Conservation (phyloP, 192 early-diverging fungal genomes). For the Pilobolus umbonatus region DNA sequence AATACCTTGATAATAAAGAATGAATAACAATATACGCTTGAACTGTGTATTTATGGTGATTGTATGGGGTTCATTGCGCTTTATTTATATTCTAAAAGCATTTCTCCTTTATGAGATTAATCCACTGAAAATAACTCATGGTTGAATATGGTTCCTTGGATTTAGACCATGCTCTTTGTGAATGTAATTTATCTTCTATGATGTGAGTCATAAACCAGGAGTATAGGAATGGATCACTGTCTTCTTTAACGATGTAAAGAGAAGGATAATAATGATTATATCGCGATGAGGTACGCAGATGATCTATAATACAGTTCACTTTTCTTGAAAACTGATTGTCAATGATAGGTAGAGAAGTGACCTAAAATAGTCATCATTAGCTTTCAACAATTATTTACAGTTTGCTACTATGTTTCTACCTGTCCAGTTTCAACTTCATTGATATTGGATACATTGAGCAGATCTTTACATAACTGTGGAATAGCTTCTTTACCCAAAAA, state of each 20-base stretch:
- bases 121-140: slow-evolving; percentile 5
- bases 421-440: slow-evolving; percentile 48
- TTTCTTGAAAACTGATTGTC: slow-evolving; percentile 57
- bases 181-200: slow-evolving; percentile 54
- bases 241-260: slow-evolving; percentile 73
- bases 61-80: too few relatives aligned
- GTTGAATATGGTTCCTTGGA: not conserved
- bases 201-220: slow-evolving; percentile 68
- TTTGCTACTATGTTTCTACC: slow-evolving; percentile 2
- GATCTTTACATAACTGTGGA: slow-evolving; percentile 49
- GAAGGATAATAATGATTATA: slow-evolving; percentile 54
- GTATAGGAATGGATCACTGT: slow-evolving; percentile 64
- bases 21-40: too few relatives aligned
- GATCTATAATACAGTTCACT: slow-evolving; percentile 52
- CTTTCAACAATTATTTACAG: not conserved
- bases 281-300: slow-evolving; percentile 30
- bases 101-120: not conserved
- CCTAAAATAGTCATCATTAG: not conserved
- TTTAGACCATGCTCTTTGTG: slow-evolving; percentile 60
- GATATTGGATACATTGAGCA: slow-evolving; percentile 60
- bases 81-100: too few relatives aligned
- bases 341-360: slow-evolving; percentile 22
- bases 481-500: slow-evolving; percentile 64
- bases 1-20: too few relatives aligned
- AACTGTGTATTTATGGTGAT: too few relatives aligned